Evolutionary conservation across 225 moss, liverwort and hornwort species (phyloP), one percentile per base, ranked within the genome.

Genomic region (Pleurozium schreberi): DNA sequence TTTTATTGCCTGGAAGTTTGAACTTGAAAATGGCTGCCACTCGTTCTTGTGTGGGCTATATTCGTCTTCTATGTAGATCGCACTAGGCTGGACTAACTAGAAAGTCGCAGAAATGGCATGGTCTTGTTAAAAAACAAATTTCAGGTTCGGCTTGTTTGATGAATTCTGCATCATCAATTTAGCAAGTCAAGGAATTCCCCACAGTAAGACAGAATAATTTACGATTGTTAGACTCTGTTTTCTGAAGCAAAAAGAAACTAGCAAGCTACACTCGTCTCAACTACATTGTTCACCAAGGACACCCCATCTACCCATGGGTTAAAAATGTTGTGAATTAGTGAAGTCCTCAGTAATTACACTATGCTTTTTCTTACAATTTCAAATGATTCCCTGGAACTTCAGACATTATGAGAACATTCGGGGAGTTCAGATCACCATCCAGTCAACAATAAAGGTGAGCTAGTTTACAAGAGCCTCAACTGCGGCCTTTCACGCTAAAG

Each of bases 351-450:
- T 43, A n/a, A 31, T 40, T 82, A 30, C 43, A 50, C 25, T 34
- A 70, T 2, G 22, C 38, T 68, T 73, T 59, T 52, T 65, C 90
- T 91, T 18, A 92, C 82, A 75, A 75, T 40, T 60, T 83, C 45
- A 42, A 55, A 45, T 74, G 16, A 62, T 59, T 40, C 61, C 21
- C 22, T 87, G 83, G 52, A 55, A 55, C 67, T 69, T n/a, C 49
- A 97, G 98, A 88, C 95, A 95, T 82, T 95, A 97, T 89, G 96
- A 93, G 88, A 97, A 97, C 59, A 95, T 95, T 80, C 94, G 96
- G 84, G 97, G 97, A 85, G 94, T 97, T 87, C 98, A 98, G 86
- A 94, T 98, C 85, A 96, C 96, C 83, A 96, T 98, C 85, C 98
- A 98, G 87, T 98, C 98, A 42, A 98, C 96, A 88, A 95, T 91